Evolutionary conservation across 1,139 yeast species (phyloP), one percentile per base, ranked within the genome.

Genomic region (Pichia cactophila): DNA sequence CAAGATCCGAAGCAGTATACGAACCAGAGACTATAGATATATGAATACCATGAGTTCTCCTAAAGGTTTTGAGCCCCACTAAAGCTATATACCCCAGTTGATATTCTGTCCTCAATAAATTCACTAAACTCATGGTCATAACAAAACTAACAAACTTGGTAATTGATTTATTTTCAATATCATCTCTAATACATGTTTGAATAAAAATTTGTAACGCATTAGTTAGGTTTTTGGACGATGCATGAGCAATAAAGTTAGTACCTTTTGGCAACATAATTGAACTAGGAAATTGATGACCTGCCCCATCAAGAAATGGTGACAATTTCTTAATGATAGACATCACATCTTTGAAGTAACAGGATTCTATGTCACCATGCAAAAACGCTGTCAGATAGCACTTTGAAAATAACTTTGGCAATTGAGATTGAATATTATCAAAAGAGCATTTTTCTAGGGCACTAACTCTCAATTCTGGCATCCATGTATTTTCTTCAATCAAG

Each of bases 371-470:
- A 10, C 87, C 86, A 47, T 77, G 79, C 5, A 78, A 57, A 14
- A 81, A 64, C 3, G 77, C 56, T 28, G 68, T 73, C 33, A 72
- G 52, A 52, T 71, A 71, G 47, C 68, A 70, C 1, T 49, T 50
- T 7, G 53, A 44, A 26, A 70, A 54, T 23, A 74, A 63, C 0
- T 42, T 12, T 0, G 52, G 49, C 44, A 62, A 64, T 45, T 70
- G 63, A 1, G 50, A 38, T 10, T 57, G 56, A 42, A 69, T 62
- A 1, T 65, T 41, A 46, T 74, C 73, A 33, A 74, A 69, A 45
- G 82, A 81, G 56, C 79, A 68, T 41, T 78, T 80, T 59, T 81
- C 85, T 54, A 83, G 67, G 4, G 81, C 73, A 48, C 78, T 76
- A 5, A 75, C 54, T 57, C 86, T 68, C 42, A 77, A 77, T 33